Base-by-base conservation (phyloP, 169 alveolate species). In the Plasmodium ovale region DNA sequence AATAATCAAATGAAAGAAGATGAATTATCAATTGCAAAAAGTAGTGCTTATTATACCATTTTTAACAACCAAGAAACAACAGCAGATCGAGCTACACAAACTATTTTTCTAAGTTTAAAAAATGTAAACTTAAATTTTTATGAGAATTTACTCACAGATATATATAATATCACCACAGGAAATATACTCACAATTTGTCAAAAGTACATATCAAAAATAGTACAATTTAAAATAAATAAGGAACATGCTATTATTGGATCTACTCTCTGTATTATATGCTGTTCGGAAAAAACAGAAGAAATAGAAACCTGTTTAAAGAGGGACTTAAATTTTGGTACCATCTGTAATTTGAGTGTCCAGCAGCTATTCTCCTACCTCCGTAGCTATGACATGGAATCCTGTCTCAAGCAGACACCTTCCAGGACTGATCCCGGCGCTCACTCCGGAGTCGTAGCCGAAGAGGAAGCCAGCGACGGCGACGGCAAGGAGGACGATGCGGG, bases 1-100 rank as follows among this genome's bases (percentile, higher is more conserved):
- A 44, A 68, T 4, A 82, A 89, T 25, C 72, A 70, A 47, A 44
- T 77, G 79, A 77, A 77, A n/a, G 67, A 62, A 16, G 92, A 93
- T 23, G 88, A 93, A 39, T 27, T 93, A 25, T 49, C 87, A 4
- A 39, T 93, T 2, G 94, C 96, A 9, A 71, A 87, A 33, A 65
- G 92, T 58, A 88, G 94, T 42, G 73, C 92, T n/a, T 88, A 89
- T 10, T 93, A 69, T 85, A 87, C 82, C 37, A 87, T 93, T 14
- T 58, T 93, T 33, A 87, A 74, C 23, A 84, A 90, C 10, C 94
- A 92, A 72, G 95, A 88, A 60, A 87, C 93, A 0, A 35, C 87
- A n/a, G 14, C 87, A 2, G 95, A 92, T 42, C 77, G 88, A 74
- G 89, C 94, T 29, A 58, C 82, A 31, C 92, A 92, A 53, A 88